phyloP scores from a whole-genome alignment of 306 rosid genomes.

The Pyrus pyrifolia region DNA sequence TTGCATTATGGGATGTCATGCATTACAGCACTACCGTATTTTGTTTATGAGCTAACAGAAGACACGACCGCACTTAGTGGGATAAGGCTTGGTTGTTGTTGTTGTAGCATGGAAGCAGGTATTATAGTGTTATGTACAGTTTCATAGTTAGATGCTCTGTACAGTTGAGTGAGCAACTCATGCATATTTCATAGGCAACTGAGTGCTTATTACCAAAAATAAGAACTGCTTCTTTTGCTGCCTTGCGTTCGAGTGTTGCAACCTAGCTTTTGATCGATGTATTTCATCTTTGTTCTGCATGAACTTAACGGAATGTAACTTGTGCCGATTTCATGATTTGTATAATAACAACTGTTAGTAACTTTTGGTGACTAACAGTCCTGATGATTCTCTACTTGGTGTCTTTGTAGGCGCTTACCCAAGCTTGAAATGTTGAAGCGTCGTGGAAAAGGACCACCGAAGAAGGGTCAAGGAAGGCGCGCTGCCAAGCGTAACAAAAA shows the following conservation, averaged over 20 bases:
- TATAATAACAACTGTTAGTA: neutral
- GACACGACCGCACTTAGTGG: no score
- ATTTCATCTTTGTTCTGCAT: neutral
- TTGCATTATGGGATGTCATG: neutral
- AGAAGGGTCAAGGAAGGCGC: slow-evolving; percentile 89
- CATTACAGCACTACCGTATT: neutral
- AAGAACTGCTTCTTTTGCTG: neutral
- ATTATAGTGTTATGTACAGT: neutral
- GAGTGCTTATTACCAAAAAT: neutral
- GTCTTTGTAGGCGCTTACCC: slow-evolving; percentile 53
- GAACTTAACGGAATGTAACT: neutral
- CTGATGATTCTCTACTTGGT: slow-evolving; percentile 10
- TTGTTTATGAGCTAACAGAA: neutral
- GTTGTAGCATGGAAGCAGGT: neutral
- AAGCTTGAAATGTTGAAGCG: slow-evolving; percentile 94
- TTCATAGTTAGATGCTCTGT: neutral
- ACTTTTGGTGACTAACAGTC: neutral
- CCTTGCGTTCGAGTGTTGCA: neutral
- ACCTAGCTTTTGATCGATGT: neutral
- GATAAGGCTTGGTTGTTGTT: no score
- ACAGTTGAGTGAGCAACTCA: neutral
- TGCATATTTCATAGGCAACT: neutral
- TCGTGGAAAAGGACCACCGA: slow-evolving; percentile 89
- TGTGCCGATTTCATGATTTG: slow-evolving; percentile 1
- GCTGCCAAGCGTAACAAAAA: slow-evolving; percentile 68